phyloP scores from a whole-genome alignment of 225 moss, liverwort and hornwort species.

The Marchantia polymorpha region DNA sequence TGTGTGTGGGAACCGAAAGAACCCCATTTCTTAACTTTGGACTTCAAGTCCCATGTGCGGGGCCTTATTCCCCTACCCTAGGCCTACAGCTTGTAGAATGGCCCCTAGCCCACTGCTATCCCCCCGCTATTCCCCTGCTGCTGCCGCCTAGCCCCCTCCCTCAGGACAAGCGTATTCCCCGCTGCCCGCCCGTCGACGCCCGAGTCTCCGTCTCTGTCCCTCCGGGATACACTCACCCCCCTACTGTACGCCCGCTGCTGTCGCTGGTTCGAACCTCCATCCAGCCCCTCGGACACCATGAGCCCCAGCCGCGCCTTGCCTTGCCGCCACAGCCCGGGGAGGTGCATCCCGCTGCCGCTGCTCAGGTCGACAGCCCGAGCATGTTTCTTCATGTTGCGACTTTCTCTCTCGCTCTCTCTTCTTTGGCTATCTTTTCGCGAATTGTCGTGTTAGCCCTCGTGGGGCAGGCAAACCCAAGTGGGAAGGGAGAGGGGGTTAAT shows the following conservation, averaged over 20 bases:
- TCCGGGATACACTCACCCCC: not conserved
- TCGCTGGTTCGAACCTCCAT: not conserved
- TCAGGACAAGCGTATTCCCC: not conserved
- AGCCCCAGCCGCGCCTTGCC: not conserved
- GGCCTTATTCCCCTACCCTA: conserved; percentile 4
- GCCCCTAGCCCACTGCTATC: not conserved
- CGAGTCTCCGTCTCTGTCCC: not conserved
- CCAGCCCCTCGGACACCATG: not conserved
- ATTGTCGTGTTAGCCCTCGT: too few relatives aligned
- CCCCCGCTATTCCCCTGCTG: too few relatives aligned
- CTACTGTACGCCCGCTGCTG: not conserved
- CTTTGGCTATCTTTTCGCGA: too few relatives aligned
- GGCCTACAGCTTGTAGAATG: not conserved
- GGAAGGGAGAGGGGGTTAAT: too few relatives aligned
- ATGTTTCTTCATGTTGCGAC: too few relatives aligned
- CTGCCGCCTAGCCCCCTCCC: not conserved
- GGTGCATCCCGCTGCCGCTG: too few relatives aligned
- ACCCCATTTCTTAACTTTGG: conserved; percentile 4
- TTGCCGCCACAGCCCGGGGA: not conserved
- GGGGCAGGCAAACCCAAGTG: too few relatives aligned
- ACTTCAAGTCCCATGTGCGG: conserved; percentile 13
- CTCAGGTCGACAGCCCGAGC: too few relatives aligned
- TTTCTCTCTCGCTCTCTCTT: too few relatives aligned
- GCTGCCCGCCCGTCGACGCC: not conserved
- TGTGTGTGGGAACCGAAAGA: not conserved